Evolutionary conservation across 331 rosid genomes (phyloP).

Genomic region (Malus hybrid): DNA sequence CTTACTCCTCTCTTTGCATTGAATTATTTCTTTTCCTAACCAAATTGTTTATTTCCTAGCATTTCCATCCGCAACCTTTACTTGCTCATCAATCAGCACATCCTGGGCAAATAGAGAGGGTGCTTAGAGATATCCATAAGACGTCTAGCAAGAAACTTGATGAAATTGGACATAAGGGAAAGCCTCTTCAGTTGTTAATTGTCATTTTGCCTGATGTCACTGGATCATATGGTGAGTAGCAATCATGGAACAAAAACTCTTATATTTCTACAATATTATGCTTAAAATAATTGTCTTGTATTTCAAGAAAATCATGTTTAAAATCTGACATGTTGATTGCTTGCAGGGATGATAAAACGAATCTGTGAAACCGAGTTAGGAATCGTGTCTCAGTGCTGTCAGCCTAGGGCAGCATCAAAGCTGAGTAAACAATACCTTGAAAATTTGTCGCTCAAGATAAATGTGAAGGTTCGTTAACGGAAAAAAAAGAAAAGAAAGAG

Average conservation of each 20-base stretch:
- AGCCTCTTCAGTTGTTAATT: constrained; percentile 30
- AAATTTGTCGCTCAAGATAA: constrained; percentile 58
- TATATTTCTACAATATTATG: background rate
- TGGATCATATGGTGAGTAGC: constrained; percentile 38
- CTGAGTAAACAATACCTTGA: constrained; percentile 33
- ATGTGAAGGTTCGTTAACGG: constrained; percentile 24
- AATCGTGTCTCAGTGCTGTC: constrained; percentile 52
- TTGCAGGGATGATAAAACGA: constrained; percentile 34
- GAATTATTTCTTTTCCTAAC: background rate
- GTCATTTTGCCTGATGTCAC: constrained; percentile 34
- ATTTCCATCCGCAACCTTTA: constrained; percentile 11
- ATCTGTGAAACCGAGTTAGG: constrained; percentile 47
- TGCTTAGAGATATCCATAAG: constrained; percentile 14
- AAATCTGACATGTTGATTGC: background rate
- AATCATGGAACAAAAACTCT: background rate
- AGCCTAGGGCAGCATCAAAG: constrained; percentile 24
- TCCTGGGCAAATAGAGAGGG: constrained; percentile 18
- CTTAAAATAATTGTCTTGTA: background rate
- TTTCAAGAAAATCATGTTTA: background rate
- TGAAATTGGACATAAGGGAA: background rate
- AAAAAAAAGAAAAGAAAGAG: too few species aligned
- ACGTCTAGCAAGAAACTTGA: background rate
- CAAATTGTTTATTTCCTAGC: constrained; percentile 8
- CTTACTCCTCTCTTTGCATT: background rate
- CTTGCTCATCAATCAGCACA: background rate